These are phyloP conservation scores for Coemansia aciculifera DNA, from an alignment of 192 early-diverging fungal genomes.

Conservation along the genomic window DNA sequence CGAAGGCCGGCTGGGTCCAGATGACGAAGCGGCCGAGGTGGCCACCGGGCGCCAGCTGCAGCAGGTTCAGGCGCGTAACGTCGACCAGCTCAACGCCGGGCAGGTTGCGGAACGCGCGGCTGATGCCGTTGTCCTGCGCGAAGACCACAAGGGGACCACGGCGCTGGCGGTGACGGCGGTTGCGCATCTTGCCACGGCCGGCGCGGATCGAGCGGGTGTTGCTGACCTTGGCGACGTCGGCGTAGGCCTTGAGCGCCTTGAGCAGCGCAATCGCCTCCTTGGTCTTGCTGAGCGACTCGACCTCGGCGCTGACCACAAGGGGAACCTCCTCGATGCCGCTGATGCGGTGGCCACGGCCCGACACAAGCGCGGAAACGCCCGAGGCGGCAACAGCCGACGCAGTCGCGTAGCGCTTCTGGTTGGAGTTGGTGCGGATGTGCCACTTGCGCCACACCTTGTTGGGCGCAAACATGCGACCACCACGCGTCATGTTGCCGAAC, in stretches of 20 bases:
- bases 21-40: slow-evolving; percentile 99
- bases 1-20: slow-evolving; percentile 96
- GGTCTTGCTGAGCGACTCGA: slow-evolving; percentile 86
- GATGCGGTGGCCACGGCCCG: slow-evolving; percentile 97
- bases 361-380: slow-evolving; percentile 85
- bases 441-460: slow-evolving; percentile 99
- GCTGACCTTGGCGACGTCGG: slow-evolving; percentile 92
- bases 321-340: slow-evolving; percentile 91
- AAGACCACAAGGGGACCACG: slow-evolving; percentile 97
- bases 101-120: slow-evolving; percentile 96
- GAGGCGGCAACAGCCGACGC: slow-evolving; percentile 96
- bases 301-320: slow-evolving; percentile 78
- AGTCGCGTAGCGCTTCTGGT: slow-evolving; percentile 97
- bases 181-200: slow-evolving; percentile 95
- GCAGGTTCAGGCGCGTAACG: slow-evolving; percentile 91
- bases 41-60: slow-evolving; percentile 97
- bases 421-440: slow-evolving; percentile 98
- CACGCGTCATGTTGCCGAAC: slow-evolving; percentile 99
- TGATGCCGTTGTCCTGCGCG: slow-evolving; percentile 90
- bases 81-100: slow-evolving; percentile 95
- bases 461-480: slow-evolving; percentile 99
- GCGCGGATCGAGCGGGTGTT: slow-evolving; percentile 95
- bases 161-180: slow-evolving; percentile 93
- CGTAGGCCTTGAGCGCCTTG: slow-evolving; percentile 90
- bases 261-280: slow-evolving; percentile 90